Base-by-base conservation (phyloP, 2,329 filamentous ascomycete genomes). In the Rachicladosporium sp. region DNA sequence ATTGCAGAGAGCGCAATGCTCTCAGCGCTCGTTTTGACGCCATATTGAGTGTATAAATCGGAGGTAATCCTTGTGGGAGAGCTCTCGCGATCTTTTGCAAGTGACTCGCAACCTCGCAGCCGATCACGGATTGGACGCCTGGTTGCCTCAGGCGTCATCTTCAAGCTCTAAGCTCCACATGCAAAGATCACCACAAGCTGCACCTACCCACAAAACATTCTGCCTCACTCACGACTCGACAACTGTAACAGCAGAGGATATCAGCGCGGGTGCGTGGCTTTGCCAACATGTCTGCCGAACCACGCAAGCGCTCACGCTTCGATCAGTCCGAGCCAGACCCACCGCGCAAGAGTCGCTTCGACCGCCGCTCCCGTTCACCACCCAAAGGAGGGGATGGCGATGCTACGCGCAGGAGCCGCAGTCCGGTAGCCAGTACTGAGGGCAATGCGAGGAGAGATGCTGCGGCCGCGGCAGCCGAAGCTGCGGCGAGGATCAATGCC, bases 301-400 rank as follows among this genome's bases (percentile, higher is more conserved):
- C 88, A 51, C 75, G 79, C 44, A 93, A 93, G 70, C 82, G 87
- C 46, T 94, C 87, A 56, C 86, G 89, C 61, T 95, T 96, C 64
- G 89, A 96, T 59, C 85, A 93, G 62, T 91, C 79, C 35, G 85
- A 89, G 59, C 78, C 83, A 4, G 85, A 91, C 56, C 77, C 82
- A 42, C 80, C 79, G 55, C 45, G 49, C 12, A 61, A 62, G 46
- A 93, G 87, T 36, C 77, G 88, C 58, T 95, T 94, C 63, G 89
- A 95, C 64, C 78, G 88, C 53, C 82, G 91, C 53, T 96, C 91
- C 43, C 82, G 86, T 49, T 94, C 87, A 27, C 87, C 87, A 13
- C 76, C 19, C 43, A 63, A 71, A 19, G 23, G 23, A 27, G 73
- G 76, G 54, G 75, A 78, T 50, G 69, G 76, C 19, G 84, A 93